Percentiles rank a stretch among this genome's conserved stretches.
Conservation (phyloP, 2,329 filamentous ascomycete species). For the Ophidiomyces ophidiicola region DNA sequence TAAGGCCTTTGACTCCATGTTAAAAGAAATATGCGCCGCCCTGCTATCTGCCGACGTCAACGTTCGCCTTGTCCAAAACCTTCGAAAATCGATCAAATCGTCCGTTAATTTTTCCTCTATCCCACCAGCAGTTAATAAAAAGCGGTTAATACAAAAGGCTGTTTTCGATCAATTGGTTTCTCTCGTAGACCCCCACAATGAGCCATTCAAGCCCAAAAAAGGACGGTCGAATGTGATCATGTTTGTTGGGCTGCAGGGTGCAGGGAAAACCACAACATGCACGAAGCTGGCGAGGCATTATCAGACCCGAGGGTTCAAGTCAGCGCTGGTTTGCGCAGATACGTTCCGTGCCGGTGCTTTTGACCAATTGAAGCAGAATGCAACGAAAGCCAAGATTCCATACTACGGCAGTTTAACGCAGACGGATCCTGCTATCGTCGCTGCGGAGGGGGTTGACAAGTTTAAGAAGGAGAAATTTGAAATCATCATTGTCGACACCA, state of each 20-base stretch:
- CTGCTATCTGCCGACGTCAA: slow-evolving; percentile 96
- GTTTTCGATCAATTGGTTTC: slow-evolving; percentile 95
- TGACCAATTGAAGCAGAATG: slow-evolving; percentile 97
- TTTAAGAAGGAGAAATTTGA: slow-evolving; percentile 99
- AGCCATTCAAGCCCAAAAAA: slow-evolving; percentile 94
- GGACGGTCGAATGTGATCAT: slow-evolving; percentile 95
- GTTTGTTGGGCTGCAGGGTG: slow-evolving; percentile 96
- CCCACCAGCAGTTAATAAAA: slow-evolving; percentile 88
- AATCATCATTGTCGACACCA: slow-evolving; percentile 97
- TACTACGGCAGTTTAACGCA: slow-evolving; percentile 96
- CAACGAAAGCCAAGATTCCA: slow-evolving; percentile 95
- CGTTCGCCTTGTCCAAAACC: slow-evolving; percentile 76
- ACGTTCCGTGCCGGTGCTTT: slow-evolving; percentile 98
- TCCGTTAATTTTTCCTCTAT: slow-evolving; percentile 93
- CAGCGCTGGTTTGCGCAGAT: slow-evolving; percentile 90
- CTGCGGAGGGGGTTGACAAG: slow-evolving; percentile 90
- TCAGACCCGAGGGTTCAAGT: slow-evolving; percentile 80
- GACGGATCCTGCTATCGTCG: slow-evolving; percentile 87
- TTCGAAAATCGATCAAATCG: slow-evolving; percentile 83
- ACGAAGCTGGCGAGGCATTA: slow-evolving; percentile 95
- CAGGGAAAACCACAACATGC: slow-evolving; percentile 95
- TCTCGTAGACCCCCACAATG: slow-evolving; percentile 87
- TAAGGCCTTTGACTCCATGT: slow-evolving; percentile 90
- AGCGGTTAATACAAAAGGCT: slow-evolving; percentile 91
- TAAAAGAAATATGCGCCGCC: slow-evolving; percentile 94